Evolutionary conservation across 768 basidiomycete genomes (phyloP), one percentile per base, ranked within the genome.

Genomic region (Podaxis mareebaensis): DNA sequence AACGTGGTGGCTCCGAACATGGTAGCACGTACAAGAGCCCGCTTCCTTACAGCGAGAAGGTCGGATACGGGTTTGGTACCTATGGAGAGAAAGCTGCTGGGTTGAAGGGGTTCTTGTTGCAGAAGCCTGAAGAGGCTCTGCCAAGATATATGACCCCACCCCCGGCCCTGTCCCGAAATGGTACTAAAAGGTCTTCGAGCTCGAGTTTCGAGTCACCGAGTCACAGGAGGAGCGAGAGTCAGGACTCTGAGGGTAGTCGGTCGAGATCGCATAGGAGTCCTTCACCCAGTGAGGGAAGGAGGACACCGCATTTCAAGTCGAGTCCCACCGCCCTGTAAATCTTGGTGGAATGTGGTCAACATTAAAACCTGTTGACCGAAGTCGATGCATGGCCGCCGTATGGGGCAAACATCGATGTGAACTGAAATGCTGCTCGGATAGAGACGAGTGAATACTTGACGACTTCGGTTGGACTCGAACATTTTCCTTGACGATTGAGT

Each of bases 71-170:
- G n/a, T 94, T 94, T 68, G 91, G 92, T 42, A 81, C 87, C 64
- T 89, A 90, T 68, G 91, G 86, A 3, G 89, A 93, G 75, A 90
- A 89, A 74, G 82, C 83, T 58, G 90, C 89, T 10, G 86, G 79
- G 8, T 73, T 85, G 68, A 85, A 78, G 69, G 90, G 90, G 22
- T 88, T 80, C 72, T 70, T 88, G 51, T 81, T 89, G 67, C 82
- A 84, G 51, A 86, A 83, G 65, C 88, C 88, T 26, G 73, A 87
- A 4, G 87, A 89, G 71, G 74, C 84, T 0, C 75, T 89, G 22
- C 88, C 88, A 10, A 81, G 86, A 24, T 88, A 89, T 66, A 81
- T 79, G 54, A 58, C 67, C 28, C 71, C 73, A 26, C 68, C 67
- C 8, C 56, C 68, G 4, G 67, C 81, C 53, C 5, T 64, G 52